phyloP scores from a whole-genome alignment of 768 basidiomycete species.

The Naematelia aurantialba region DNA sequence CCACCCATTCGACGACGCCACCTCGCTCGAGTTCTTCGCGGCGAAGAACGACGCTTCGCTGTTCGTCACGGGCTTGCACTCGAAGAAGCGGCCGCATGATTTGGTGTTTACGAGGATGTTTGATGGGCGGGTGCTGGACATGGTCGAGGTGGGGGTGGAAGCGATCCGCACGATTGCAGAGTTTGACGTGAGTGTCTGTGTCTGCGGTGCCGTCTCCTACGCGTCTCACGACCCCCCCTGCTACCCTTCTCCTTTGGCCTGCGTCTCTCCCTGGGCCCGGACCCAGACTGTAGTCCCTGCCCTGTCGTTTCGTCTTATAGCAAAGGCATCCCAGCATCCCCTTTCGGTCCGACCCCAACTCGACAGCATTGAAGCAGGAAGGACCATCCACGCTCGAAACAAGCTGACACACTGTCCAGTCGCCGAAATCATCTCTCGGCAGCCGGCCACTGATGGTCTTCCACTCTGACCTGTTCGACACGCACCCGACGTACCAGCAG shows the following conservation, averaged over 20 bases:
- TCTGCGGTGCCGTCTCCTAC: background rate
- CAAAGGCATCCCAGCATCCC: too few relatives aligned
- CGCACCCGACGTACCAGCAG: conserved; percentile 85
- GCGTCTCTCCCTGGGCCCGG: too few relatives aligned
- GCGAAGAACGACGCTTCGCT: conserved; percentile 89
- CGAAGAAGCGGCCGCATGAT: conserved; percentile 88
- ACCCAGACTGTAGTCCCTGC: too few relatives aligned
- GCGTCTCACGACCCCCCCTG: background rate
- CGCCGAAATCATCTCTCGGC: conserved; percentile 80
- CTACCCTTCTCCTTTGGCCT: too few relatives aligned
- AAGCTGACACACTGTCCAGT: conserved; percentile 59
- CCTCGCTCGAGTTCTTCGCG: conserved; percentile 88
- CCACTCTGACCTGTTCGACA: conserved; percentile 89
- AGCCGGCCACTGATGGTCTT: conserved; percentile 93
- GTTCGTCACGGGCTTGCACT: conserved; percentile 84
- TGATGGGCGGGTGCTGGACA: conserved; percentile 79
- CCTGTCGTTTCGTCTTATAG: too few relatives aligned
- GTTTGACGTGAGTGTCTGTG: conserved; percentile 65
- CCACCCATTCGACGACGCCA: conserved; percentile 79
- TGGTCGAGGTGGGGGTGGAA: conserved; percentile 90
- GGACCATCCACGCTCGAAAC: too few relatives aligned
- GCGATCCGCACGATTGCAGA: conserved; percentile 70
- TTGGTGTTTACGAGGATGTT: conserved; percentile 82
- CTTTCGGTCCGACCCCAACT: too few relatives aligned
- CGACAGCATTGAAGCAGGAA: too few relatives aligned